Base-by-base conservation (phyloP, 2,329 filamentous ascomycete species). In the Pestalotiopsis sp. region DNA sequence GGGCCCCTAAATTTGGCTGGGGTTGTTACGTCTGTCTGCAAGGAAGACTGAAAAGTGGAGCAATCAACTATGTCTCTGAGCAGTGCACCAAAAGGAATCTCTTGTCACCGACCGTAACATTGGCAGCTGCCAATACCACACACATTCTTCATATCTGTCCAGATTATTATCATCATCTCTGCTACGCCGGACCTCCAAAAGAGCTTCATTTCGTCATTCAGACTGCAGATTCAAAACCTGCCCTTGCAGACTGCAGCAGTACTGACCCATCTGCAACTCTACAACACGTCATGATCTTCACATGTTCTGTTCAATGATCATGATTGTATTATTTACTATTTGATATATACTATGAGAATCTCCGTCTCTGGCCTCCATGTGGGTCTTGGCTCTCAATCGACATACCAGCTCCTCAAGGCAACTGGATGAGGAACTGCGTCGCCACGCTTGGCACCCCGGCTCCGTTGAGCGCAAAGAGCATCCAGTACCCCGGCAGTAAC, bases 401-500 rank as follows among this genome's bases (percentile, higher is more conserved):
- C 6, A 11, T 12, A 31, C 6, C 36, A 38, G 25, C 17, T 36
- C 11, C n/a, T 69, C 38, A 72, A 17, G 71, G 57, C 36, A 71
- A 63, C 62, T 71, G 61, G 45, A 77, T 68, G 74, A 76, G 78
- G 63, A 84, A 74, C 9, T 77, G 81, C 71, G 78, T 80, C 0
- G 81, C 83, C 4, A 83, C 70, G 71, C 82, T 84, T 3, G 84
- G 84, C 11, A 82, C 81, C 1, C 84, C 83, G 2, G 71, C 75
- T 14, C 74, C 71, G 68, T 84, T 74, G 3, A 84, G 76, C 0
- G 80, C 83, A 73, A 86, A 87, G 39, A 87, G 68, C 76, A 83
- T 82, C 79, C 81, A 87, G 71, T 81, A 84, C 0, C 84, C 85
- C 0, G 85, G 84, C 2, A 86, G 68, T 9, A 80, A 72, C 59